Evolutionary conservation across 2,329 filamentous ascomycete species (phyloP).

Genomic region (Coleophoma crateriformis): DNA sequence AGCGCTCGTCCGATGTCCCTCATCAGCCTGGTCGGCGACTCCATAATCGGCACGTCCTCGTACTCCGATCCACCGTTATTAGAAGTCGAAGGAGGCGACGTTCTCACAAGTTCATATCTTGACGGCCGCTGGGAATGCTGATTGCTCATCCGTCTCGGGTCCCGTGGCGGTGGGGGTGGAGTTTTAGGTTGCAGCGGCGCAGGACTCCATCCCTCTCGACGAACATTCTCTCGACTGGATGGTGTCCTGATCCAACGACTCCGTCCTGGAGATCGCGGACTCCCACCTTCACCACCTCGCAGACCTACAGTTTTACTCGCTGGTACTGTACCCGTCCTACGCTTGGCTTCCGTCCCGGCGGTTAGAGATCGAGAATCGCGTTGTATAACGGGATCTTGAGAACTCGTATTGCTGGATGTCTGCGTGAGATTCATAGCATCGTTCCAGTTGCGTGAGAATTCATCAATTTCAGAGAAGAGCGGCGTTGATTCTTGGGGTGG

Average conservation of each 20-base stretch:
- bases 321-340: no score
- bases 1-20: no score
- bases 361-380: not conserved
- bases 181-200: not conserved
- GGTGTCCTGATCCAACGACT: not conserved
- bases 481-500: not conserved
- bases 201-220: conserved; percentile 1
- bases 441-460: not conserved
- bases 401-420: not conserved
- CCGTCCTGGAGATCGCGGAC: not conserved
- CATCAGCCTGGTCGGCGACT: not conserved
- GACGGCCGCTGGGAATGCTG: not conserved
- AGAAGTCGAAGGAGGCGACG: not conserved
- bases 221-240: not conserved
- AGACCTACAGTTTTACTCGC: not conserved
- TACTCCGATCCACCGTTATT: no score
- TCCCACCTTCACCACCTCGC: not conserved
- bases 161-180: not conserved
- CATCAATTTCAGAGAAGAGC: not conserved
- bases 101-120: not conserved
- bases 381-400: not conserved
- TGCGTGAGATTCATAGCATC: not conserved
- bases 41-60: not conserved
- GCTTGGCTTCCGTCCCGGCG: not conserved
- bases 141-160: not conserved